A percentile compares a stretch with the other conserved stretches of the same genome.
phyloP scores from a whole-genome alignment of 371 early-diverging fungal species.

The Cokeromyces recurvatus region DNA sequence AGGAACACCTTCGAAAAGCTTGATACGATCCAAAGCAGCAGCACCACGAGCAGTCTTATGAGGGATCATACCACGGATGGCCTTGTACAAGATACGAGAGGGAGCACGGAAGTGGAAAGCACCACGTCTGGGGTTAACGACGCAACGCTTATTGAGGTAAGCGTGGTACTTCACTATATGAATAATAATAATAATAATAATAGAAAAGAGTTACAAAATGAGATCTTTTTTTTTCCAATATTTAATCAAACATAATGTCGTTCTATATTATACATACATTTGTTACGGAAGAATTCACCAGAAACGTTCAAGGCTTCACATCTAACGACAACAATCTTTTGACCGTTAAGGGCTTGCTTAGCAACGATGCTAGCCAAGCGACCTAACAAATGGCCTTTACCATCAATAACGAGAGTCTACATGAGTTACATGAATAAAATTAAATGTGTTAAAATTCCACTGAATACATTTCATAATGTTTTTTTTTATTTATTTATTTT shows the following conservation, averaged over 20 bases:
- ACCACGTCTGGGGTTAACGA: constrained; percentile 97
- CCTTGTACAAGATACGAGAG: constrained; percentile 97
- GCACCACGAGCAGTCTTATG: constrained; percentile 99
- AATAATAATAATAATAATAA: not conserved
- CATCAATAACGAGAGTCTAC: constrained; percentile 99
- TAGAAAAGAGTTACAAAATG: not conserved
- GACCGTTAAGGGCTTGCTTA: constrained; percentile 98
- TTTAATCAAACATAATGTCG: too few species aligned
- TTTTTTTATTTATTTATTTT: too few species aligned
- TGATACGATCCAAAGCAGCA: constrained; percentile 95
- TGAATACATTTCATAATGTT: too few species aligned
- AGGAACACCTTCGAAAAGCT: constrained; percentile 99
- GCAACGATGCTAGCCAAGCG: constrained; percentile 98
- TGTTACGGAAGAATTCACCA: constrained; percentile 99
- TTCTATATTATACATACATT: constrained; percentile 66
- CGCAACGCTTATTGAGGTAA: constrained; percentile 98
- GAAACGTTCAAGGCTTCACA: constrained; percentile 98
- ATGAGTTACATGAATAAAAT: too few species aligned
- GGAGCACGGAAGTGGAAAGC: constrained; percentile 99
- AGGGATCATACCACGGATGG: constrained; percentile 99
- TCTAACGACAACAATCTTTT: constrained; percentile 97
- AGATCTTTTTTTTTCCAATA: not conserved
- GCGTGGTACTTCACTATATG: constrained; percentile 88
- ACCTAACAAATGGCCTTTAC: constrained; percentile 98
- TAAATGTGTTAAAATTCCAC: too few species aligned